These are phyloP conservation scores for Xerocomus spinulosus DNA, from an alignment of 768 basidiomycete species.

Conservation along the genomic window DNA sequence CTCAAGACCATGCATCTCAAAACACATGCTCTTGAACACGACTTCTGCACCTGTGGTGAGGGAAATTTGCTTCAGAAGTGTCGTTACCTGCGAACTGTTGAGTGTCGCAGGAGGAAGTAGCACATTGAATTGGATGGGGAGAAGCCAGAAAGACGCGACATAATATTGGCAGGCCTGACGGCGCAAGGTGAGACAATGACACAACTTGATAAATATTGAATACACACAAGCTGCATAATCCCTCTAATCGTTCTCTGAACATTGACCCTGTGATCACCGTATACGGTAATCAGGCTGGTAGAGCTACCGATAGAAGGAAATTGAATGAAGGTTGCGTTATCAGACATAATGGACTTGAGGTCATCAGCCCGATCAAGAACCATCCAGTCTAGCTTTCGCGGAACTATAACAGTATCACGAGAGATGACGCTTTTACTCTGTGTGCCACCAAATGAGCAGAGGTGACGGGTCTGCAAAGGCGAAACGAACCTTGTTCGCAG, in stretches of 20 bases:
- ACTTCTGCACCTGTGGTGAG: slow-evolving; percentile 86
- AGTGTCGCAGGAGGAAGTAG: slow-evolving; percentile 78
- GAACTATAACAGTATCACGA: slow-evolving; percentile 88
- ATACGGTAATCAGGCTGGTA: slow-evolving; percentile 89
- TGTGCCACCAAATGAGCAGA: background rate
- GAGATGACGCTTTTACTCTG: slow-evolving; percentile 90
- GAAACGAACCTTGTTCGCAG: slow-evolving; percentile 68
- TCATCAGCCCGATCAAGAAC: slow-evolving; percentile 95
- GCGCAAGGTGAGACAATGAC: slow-evolving; percentile 12
- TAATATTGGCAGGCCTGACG: slow-evolving; percentile 89
- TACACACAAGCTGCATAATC: slow-evolving; percentile 88
- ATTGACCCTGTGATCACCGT: slow-evolving; percentile 89
- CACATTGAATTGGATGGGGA: slow-evolving; percentile 91
- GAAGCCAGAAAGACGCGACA: slow-evolving; percentile 94
- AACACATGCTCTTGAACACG: slow-evolving; percentile 96
- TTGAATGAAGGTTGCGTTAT: slow-evolving; percentile 94
- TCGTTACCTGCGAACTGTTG: slow-evolving; percentile 77
- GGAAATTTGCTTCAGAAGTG: slow-evolving; percentile 82
- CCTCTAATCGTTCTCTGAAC: slow-evolving; percentile 91
- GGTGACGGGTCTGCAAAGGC: background rate
- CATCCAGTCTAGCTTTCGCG: slow-evolving; percentile 98
- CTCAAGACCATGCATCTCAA: slow-evolving; percentile 94
- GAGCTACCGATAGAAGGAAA: slow-evolving; percentile 91
- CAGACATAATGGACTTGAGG: slow-evolving; percentile 86
- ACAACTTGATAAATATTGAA: slow-evolving; percentile 10